These are phyloP conservation scores for Ustilaginoidea virens DNA, from an alignment of 2,329 filamentous ascomycete species.

Conservation along the genomic window DNA sequence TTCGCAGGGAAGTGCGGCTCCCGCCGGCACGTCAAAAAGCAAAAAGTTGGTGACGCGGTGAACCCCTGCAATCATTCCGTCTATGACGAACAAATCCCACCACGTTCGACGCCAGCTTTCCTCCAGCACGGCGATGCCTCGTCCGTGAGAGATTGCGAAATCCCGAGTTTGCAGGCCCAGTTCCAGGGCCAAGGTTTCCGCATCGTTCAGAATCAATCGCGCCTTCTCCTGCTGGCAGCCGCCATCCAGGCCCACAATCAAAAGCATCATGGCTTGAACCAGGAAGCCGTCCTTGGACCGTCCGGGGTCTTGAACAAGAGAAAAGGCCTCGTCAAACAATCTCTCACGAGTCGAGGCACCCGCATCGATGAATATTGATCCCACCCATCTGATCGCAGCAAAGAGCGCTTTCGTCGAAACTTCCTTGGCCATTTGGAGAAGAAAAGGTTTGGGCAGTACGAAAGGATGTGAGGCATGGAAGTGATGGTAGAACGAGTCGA, in stretches of 20 bases:
- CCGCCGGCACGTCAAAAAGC: slow-evolving; percentile 49
- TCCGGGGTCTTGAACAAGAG: slow-evolving; percentile 29
- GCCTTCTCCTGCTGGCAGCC: slow-evolving; percentile 56
- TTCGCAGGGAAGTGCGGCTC: slow-evolving; percentile 68
- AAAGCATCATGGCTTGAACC: slow-evolving; percentile 64
- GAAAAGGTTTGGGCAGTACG: slow-evolving; percentile 34
- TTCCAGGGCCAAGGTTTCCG: slow-evolving; percentile 57
- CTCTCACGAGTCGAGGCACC: slow-evolving; percentile 25
- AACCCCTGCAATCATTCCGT: slow-evolving; percentile 72
- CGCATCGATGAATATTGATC: slow-evolving; percentile 37
- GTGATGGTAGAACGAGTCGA: slow-evolving; percentile 42
- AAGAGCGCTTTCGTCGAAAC: slow-evolving; percentile 31
- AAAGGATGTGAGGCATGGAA: slow-evolving; percentile 45
- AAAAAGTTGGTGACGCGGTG: slow-evolving; percentile 55
- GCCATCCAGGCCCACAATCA: slow-evolving; percentile 65
- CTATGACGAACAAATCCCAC: slow-evolving; percentile 75
- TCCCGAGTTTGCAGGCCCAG: slow-evolving; percentile 58
- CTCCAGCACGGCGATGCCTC: slow-evolving; percentile 51
- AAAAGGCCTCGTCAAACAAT: slow-evolving; percentile 43
- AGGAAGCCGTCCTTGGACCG: slow-evolving; percentile 41
- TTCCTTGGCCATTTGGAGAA: slow-evolving; percentile 33
- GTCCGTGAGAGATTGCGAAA: slow-evolving; percentile 49
- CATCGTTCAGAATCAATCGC: slow-evolving; percentile 48
- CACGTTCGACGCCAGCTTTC: slow-evolving; percentile 81
- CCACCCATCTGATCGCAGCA: slow-evolving; percentile 39